These are phyloP conservation scores for Phytopythium kandeliae DNA, from an alignment of 352 stramenopile genomes.

Conservation along the genomic window DNA sequence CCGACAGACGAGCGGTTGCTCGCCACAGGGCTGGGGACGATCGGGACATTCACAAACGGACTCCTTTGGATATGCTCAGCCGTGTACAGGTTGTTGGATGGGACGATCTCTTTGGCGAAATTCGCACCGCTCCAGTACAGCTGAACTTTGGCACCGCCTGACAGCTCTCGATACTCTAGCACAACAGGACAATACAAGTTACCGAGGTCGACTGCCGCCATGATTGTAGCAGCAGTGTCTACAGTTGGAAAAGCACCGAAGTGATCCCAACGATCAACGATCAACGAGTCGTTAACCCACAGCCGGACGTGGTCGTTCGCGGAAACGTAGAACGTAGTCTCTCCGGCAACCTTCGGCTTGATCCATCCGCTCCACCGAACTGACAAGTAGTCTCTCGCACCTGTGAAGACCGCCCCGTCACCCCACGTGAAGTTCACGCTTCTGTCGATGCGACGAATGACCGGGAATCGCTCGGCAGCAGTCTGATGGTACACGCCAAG, in stretches of 20 bases:
- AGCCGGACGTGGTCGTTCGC: slow-evolving; percentile 50
- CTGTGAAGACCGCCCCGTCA: slow-evolving; percentile 34
- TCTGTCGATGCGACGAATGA: slow-evolving; percentile 49
- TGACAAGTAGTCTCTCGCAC: slow-evolving; percentile 44
- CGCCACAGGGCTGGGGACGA: slow-evolving; percentile 17
- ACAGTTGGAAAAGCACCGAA: slow-evolving; percentile 15
- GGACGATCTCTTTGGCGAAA: slow-evolving; percentile 37
- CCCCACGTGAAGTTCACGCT: slow-evolving; percentile 76
- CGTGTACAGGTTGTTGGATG: slow-evolving; percentile 33
- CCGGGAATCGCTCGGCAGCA: not conserved
- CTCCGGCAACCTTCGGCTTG: slow-evolving; percentile 30
- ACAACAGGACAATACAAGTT: slow-evolving; percentile 41
- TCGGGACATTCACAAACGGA: slow-evolving; percentile 38
- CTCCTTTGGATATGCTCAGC: slow-evolving; percentile 42
- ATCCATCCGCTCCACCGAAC: slow-evolving; percentile 68
- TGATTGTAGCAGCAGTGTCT: slow-evolving; percentile 8
- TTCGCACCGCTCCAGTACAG: slow-evolving; percentile 38
- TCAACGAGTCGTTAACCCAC: slow-evolving; percentile 53
- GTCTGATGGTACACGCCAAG: slow-evolving; percentile 17
- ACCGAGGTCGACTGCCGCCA: slow-evolving; percentile 16
- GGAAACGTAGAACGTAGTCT: slow-evolving; percentile 40
- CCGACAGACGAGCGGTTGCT: not conserved
- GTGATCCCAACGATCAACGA: slow-evolving; percentile 60
- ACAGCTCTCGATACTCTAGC: slow-evolving; percentile 56
- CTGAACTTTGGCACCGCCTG: slow-evolving; percentile 27